Evolutionary conservation across 1,284 basidiomycete genomes (phyloP).

Genomic region (Trichosporon coremiiforme): DNA sequence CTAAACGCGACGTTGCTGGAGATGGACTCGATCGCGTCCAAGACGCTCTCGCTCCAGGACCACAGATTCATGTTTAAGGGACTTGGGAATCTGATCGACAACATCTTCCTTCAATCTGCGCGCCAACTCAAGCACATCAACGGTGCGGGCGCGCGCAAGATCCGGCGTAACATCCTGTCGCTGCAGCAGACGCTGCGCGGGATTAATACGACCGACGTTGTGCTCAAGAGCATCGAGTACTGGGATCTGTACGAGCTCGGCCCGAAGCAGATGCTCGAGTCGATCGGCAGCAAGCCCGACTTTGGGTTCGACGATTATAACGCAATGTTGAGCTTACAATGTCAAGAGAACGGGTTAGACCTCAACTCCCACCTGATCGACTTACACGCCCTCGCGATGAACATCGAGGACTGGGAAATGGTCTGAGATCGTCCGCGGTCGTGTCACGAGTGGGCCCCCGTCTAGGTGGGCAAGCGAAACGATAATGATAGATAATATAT

Average conservation of each 20-base stretch:
- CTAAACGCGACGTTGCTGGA: constrained; percentile 79
- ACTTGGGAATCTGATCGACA: constrained; percentile 82
- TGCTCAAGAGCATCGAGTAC: constrained; percentile 75
- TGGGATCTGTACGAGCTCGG: constrained; percentile 74
- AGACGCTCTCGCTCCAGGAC: constrained; percentile 68
- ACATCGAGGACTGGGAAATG: constrained; percentile 29
- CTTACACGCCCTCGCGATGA: constrained; percentile 54
- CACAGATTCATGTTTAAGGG: constrained; percentile 82
- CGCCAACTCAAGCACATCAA: constrained; percentile 73
- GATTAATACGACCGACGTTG: constrained; percentile 65
- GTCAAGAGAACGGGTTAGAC: constrained; percentile 66
- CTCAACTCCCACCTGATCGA: constrained; percentile 56
- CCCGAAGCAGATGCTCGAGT: constrained; percentile 74
- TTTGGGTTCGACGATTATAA: constrained; percentile 91
- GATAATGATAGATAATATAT: constrained; percentile 12
- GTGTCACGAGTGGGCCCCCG: neutral
- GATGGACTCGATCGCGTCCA: constrained; percentile 71
- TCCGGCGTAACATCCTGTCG: constrained; percentile 85
- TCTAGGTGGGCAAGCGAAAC: neutral
- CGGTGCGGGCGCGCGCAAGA: constrained; percentile 78
- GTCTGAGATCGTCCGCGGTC: neutral
- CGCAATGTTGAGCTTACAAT: constrained; percentile 81
- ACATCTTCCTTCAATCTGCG: constrained; percentile 75
- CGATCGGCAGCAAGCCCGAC: constrained; percentile 64
- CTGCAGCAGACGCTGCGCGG: constrained; percentile 90